Conservation (phyloP, 2,329 filamentous ascomycete genomes). For the Pestalotiopsis sp. region DNA sequence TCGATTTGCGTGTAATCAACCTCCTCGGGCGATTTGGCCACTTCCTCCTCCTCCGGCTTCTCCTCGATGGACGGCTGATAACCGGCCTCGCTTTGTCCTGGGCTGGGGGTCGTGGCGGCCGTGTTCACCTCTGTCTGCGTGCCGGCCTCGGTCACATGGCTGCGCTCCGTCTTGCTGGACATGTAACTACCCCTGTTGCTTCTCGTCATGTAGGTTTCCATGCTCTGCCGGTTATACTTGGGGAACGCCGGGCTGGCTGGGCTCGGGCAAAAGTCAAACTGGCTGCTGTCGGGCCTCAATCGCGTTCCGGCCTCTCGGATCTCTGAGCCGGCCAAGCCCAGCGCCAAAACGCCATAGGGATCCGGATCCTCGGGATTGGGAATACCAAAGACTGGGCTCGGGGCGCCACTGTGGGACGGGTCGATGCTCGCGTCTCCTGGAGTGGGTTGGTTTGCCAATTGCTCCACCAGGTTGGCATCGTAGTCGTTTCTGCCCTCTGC, state of each 20-base stretch:
- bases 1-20: constrained; percentile 63
- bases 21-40: constrained; percentile 44
- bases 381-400: constrained; percentile 68
- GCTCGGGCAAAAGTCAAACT: constrained; percentile 79
- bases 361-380: constrained; percentile 82
- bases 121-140: constrained; percentile 61
- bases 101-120: constrained; percentile 56
- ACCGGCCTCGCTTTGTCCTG: constrained; percentile 54
- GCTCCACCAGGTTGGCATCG: constrained; percentile 66
- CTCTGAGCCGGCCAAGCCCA: constrained; percentile 88
- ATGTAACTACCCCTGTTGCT: constrained; percentile 76
- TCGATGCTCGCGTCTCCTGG: constrained; percentile 71
- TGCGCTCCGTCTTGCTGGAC: constrained; percentile 66
- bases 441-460: constrained; percentile 63
- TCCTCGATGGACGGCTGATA: constrained; percentile 39
- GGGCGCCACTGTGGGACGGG: constrained; percentile 37
- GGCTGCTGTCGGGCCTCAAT: constrained; percentile 70
- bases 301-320: constrained; percentile 87
- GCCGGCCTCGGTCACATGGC: constrained; percentile 68
- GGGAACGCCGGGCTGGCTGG: constrained; percentile 72
- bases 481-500: constrained; percentile 81
- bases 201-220: constrained; percentile 60
- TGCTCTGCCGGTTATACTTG: constrained; percentile 64
- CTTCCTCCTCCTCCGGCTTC: constrained; percentile 28
- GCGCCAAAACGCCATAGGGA: constrained; percentile 83